Base-by-base conservation (phyloP, 1,284 basidiomycete species). In the Uromyces viciae-fabae region DNA sequence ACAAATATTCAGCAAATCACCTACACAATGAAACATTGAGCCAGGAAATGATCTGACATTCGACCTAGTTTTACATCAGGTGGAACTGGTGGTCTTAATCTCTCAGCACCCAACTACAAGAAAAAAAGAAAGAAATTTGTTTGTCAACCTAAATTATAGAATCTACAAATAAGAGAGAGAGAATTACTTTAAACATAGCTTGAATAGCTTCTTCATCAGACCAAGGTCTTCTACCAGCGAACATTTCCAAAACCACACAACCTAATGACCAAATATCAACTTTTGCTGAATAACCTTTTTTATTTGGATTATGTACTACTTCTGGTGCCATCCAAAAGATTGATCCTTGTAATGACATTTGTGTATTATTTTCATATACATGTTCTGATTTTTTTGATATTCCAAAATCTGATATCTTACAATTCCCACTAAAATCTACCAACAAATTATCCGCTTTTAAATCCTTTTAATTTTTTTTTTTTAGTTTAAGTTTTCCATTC, bases 251-350 rank as follows among this genome's bases (percentile, higher is more conserved):
- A 3, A 97, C 93, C 19, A 99, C 94, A 87, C 96, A 99, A 0
- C 96, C 96, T 3, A 99, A 90, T 85, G 93, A 94, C 97, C 96
- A 99, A 83, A 99, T 98, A 85, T 99, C 97, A 49, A 98, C 92
- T 87, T 99, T 99, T 84, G 92, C 94, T 83, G 93, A 94, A 86
- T 99, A 99, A 0, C 94, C 88, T 79, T 87, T 86, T 46, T 91
- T 91, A 84, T 91, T 33, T 0, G 79, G 91, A 84, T 92, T 90
- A 46, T 91, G 91, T 33, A 96, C 90, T 52, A 99, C 94, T 87
- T 99, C 96, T 0, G 96, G 97, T 8, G 97, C 96, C 96, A 99
- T 99, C 87, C 97, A 99, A 86, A 98, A 99, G 68, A 98, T 92
- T 22, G 94, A 95, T 25, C 97, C 97, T 86, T 95, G 93, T 92